Evolutionary conservation across 2,329 filamentous ascomycete genomes (phyloP).

Genomic region (Aspergillus clavatus): DNA sequence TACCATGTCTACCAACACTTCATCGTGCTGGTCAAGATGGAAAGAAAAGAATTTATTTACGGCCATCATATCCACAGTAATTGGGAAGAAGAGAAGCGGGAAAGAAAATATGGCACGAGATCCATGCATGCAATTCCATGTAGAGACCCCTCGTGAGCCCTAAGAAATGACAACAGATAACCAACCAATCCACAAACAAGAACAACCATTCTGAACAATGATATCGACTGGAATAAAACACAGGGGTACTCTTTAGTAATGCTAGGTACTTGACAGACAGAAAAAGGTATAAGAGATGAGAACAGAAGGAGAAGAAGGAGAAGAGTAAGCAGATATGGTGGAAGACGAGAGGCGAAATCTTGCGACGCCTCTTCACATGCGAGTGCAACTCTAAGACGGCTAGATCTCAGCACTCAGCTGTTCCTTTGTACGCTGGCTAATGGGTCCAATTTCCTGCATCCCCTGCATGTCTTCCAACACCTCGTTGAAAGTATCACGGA

Average conservation of each 20-base stretch:
- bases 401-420: constrained; percentile 18
- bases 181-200: background rate
- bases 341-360: constrained; percentile 2
- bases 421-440: constrained; percentile 33
- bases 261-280: constrained; percentile 13
- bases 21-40: background rate
- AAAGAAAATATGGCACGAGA: background rate
- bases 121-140: background rate
- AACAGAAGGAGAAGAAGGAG: constrained; percentile 4
- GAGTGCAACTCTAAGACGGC: constrained; percentile 5
- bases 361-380: background rate
- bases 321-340: background rate
- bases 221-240: constrained; percentile 2
- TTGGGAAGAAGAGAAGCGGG: background rate
- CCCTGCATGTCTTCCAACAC: constrained; percentile 55
- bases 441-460: constrained; percentile 42
- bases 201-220: too few relatives aligned
- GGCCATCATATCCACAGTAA: background rate
- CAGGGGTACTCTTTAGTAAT: constrained; percentile 5
- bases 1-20: background rate
- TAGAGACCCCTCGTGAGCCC: background rate
- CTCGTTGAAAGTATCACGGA: constrained; percentile 70
- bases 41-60: background rate
- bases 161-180: background rate
- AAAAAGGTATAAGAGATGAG: constrained; percentile 4